phyloP scores from a whole-genome alignment of 768 basidiomycete species.

The Pholiota microspora region DNA sequence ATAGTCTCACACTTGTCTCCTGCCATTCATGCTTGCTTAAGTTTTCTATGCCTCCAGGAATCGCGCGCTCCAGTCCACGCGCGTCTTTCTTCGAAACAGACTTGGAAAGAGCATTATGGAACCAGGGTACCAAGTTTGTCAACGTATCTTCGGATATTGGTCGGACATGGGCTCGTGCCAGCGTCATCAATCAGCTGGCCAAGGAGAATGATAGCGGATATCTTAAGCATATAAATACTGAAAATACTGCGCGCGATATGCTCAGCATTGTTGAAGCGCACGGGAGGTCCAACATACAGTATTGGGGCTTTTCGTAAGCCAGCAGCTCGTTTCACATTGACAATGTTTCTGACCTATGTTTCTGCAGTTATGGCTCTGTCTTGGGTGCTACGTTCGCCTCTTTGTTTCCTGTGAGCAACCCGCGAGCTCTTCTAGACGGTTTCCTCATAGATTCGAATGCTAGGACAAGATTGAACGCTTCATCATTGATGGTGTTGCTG shows the following conservation, averaged over 20 bases:
- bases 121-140: not conserved
- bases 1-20: not conserved
- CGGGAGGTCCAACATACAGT: slow-evolving; percentile 30
- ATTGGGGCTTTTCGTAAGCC: slow-evolving; percentile 30
- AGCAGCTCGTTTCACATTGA: too few species aligned
- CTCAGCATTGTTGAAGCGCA: slow-evolving; percentile 30
- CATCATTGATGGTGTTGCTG: slow-evolving; percentile 34
- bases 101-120: slow-evolving; percentile 30
- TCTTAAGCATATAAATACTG: slow-evolving; percentile 32
- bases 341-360: too few species aligned
- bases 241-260: slow-evolving; percentile 36
- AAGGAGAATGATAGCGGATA: slow-evolving; percentile 25
- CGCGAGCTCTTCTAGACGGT: not conserved
- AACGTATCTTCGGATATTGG: not conserved
- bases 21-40: not conserved
- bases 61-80: slow-evolving; percentile 32
- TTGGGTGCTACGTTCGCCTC: slow-evolving; percentile 31
- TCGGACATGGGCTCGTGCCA: slow-evolving; percentile 29
- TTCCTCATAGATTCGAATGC: not conserved
- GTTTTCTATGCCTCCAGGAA: slow-evolving; percentile 21
- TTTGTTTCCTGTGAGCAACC: slow-evolving; percentile 28
- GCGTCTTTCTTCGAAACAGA: slow-evolving; percentile 34
- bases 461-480: slow-evolving; percentile 30
- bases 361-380: slow-evolving; percentile 22
- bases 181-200: slow-evolving; percentile 29